Conservation (phyloP, 495 filamentous ascomycete genomes). For the Xanthoparmelia taractica region DNA sequence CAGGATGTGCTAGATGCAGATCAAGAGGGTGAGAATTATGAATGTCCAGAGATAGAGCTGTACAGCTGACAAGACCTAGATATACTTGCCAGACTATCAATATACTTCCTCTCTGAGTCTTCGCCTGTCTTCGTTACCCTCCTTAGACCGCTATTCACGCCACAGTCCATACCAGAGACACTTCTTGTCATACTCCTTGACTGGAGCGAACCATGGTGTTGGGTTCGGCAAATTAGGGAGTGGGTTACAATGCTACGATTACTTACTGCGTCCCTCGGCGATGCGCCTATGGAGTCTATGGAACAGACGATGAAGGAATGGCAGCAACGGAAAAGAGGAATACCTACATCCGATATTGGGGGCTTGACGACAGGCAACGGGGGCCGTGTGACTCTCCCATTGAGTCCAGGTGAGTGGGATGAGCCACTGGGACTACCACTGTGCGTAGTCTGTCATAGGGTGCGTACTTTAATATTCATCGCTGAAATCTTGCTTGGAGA, state of each 20-base stretch:
- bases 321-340: slow-evolving; percentile 44
- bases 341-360: slow-evolving; percentile 21
- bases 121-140: slow-evolving; percentile 76
- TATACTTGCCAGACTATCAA: slow-evolving; percentile 81
- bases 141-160: slow-evolving; percentile 75
- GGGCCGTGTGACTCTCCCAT: slow-evolving; percentile 60
- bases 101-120: slow-evolving; percentile 80
- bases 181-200: slow-evolving; percentile 82
- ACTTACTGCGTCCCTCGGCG: slow-evolving; percentile 64
- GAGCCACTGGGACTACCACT: slow-evolving; percentile 81
- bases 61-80: slow-evolving; percentile 46
- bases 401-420: slow-evolving; percentile 91
- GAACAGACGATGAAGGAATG: slow-evolving; percentile 69
- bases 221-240: slow-evolving; percentile 77
- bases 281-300: slow-evolving; percentile 70
- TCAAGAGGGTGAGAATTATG: slow-evolving; percentile 60
- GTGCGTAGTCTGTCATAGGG: slow-evolving; percentile 89
- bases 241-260: slow-evolving; percentile 78
- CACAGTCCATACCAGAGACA: slow-evolving; percentile 77
- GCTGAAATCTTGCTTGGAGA: neutral
- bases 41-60: neutral
- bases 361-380: slow-evolving; percentile 37
- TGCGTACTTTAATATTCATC: slow-evolving; percentile 36
- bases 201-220: slow-evolving; percentile 89
- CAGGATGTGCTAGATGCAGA: slow-evolving; percentile 91